A percentile compares a stretch with the other conserved stretches of the same genome.
phyloP scores from a whole-genome alignment of 2,329 filamentous ascomycete species.

The Fusarium pilosicola region DNA sequence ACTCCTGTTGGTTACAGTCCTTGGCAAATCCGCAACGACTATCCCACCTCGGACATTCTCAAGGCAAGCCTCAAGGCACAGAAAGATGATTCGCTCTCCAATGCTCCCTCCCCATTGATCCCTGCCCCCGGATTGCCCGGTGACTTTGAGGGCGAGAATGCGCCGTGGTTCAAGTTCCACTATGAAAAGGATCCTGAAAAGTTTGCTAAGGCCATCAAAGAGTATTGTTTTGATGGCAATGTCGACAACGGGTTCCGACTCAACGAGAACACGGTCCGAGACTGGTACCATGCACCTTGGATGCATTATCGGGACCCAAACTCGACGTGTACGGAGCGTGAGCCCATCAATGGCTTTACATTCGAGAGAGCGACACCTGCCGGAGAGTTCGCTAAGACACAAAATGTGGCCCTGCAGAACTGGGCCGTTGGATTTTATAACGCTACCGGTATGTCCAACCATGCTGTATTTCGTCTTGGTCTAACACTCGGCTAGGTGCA shows the following conservation, averaged over 20 bases:
- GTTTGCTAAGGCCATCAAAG: background rate
- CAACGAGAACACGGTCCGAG: background rate
- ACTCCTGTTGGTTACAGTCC: background rate
- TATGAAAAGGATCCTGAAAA: background rate
- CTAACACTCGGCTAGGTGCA: background rate
- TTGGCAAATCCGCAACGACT: background rate
- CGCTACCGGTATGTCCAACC: background rate
- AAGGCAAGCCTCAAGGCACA: background rate
- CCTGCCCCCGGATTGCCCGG: background rate
- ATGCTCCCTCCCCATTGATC: background rate
- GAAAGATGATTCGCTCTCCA: background rate
- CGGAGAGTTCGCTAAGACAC: background rate
- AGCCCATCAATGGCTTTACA: background rate
- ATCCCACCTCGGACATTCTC: background rate
- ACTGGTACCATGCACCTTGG: constrained; percentile 1
- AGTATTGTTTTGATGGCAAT: constrained; percentile 4
- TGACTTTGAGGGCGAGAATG: background rate
- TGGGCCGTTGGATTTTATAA: constrained; percentile 1
- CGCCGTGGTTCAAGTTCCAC: background rate
- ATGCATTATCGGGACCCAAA: background rate
- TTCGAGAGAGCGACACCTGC: background rate
- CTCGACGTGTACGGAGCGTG: background rate
- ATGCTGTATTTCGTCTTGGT: background rate
- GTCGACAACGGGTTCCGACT: background rate
- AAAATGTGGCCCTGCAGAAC: background rate